A percentile compares a stretch with the other conserved stretches of the same genome.
These are phyloP conservation scores for Coniella lustricola DNA, from an alignment of 2,329 filamentous ascomycete genomes.

Conservation along the genomic window DNA sequence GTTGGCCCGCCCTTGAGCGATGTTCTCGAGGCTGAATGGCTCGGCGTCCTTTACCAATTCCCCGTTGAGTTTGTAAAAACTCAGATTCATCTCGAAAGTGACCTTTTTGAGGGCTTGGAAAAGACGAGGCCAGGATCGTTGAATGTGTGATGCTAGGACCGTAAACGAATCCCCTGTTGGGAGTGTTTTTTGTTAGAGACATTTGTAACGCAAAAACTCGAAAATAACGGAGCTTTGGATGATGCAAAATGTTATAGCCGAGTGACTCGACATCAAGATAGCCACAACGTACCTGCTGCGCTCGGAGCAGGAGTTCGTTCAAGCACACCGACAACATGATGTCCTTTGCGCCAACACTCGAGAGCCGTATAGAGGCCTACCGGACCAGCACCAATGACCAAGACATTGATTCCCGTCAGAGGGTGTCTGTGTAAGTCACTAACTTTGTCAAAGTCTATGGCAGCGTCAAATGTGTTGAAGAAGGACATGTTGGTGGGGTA, in stretches of 20 bases:
- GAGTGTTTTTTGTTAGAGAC: too few species aligned
- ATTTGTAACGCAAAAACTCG: too few species aligned
- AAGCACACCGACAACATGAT: constrained; percentile 8
- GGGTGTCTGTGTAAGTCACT: constrained; percentile 1
- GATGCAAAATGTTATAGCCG: too few species aligned
- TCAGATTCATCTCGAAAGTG: constrained; percentile 15
- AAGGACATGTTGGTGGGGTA: constrained; percentile 4
- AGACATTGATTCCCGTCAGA: constrained; percentile 8
- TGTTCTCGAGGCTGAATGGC: constrained; percentile 12
- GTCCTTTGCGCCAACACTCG: constrained; percentile 17
- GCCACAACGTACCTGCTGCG: constrained; percentile 2
- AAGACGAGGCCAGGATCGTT: constrained; percentile 17
- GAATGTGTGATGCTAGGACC: constrained; percentile 15
- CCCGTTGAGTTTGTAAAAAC: constrained; percentile 20
- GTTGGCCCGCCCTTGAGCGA: not conserved
- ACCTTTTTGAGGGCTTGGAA: constrained; percentile 5
- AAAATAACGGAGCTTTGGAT: too few species aligned
- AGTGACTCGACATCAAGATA: too few species aligned
- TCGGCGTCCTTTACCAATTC: constrained; percentile 17
- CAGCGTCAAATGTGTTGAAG: not conserved
- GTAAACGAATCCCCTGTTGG: constrained; percentile 20
- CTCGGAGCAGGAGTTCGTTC: constrained; percentile 4
- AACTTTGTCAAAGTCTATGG: not conserved
- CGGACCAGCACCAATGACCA: constrained; percentile 13
- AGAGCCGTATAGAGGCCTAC: constrained; percentile 13